phyloP scores from a whole-genome alignment of 1,284 basidiomycete genomes.

The Lentinula novae-zelandiae region DNA sequence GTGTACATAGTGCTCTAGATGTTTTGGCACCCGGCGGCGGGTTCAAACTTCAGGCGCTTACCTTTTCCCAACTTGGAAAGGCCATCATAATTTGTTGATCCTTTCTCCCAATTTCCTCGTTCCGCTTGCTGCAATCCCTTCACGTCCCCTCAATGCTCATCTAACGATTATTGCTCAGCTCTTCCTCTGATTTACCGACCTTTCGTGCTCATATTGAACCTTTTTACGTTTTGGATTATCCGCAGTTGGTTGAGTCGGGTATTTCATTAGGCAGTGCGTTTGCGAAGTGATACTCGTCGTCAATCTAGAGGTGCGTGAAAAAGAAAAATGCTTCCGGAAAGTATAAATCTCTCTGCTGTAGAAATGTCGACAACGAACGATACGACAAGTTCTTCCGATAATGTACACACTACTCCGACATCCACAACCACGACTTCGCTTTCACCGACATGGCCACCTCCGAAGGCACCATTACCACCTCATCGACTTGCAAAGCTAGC shows the following conservation, averaged over 20 bases:
- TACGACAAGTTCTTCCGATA: constrained; percentile 11
- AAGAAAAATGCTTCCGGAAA: background rate
- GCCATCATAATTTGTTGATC: background rate
- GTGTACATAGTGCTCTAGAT: too few relatives aligned
- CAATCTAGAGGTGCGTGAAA: background rate
- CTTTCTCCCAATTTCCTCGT: background rate
- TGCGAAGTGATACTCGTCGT: background rate
- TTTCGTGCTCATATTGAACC: background rate
- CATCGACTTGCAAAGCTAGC: constrained; percentile 75
- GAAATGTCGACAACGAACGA: constrained; percentile 7
- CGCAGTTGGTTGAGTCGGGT: background rate
- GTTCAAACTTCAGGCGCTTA: background rate
- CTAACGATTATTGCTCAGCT: background rate
- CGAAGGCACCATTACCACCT: constrained; percentile 67
- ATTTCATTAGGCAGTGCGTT: background rate
- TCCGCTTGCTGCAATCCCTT: background rate
- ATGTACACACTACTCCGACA: constrained; percentile 5
- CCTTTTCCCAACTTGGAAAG: background rate
- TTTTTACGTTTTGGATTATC: background rate
- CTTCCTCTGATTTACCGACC: background rate
- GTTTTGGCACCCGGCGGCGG: background rate
- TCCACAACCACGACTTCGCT: constrained; percentile 9
- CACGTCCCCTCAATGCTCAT: background rate
- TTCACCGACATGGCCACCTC: constrained; percentile 50
- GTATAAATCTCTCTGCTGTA: background rate